These are phyloP conservation scores for Paramecium bursaria DNA, from an alignment of 73 alveolate species.

Conservation along the genomic window DNA sequence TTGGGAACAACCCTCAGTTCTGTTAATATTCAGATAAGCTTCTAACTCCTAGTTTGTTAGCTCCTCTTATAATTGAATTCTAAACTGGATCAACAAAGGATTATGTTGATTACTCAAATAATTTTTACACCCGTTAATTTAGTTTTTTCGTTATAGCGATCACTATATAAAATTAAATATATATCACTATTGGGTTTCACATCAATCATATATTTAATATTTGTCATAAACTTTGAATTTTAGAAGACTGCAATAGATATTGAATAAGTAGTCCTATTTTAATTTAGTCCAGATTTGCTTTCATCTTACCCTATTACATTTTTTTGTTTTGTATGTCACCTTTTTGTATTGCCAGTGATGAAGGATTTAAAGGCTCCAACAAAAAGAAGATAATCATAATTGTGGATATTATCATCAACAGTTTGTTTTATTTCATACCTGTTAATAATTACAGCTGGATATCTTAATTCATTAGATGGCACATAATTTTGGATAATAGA, in stretches of 20 bases:
- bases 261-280: not conserved
- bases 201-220: not conserved
- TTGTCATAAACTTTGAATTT: not conserved
- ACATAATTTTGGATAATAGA: slow-evolving; percentile 14
- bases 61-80: slow-evolving; percentile 1
- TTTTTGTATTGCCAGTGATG: slow-evolving; percentile 51
- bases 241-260: not conserved
- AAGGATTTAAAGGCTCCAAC: slow-evolving; percentile 34
- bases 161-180: slow-evolving; percentile 23
- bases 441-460: not conserved
- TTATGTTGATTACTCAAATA: not conserved
- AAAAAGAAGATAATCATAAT: not conserved
- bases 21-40: slow-evolving; percentile 13
- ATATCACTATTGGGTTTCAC: slow-evolving; percentile 11
- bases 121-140: slow-evolving; percentile 9
- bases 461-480: not conserved
- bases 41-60: slow-evolving; percentile 8
- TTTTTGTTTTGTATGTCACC: slow-evolving; percentile 36
- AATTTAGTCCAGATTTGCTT: not conserved
- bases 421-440: not conserved
- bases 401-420: not conserved
- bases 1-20: not conserved
- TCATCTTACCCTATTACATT: slow-evolving; percentile 37
- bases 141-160: not conserved
- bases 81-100: not conserved